These are phyloP conservation scores for Penicillium longicatenatum DNA, from an alignment of 495 filamentous ascomycete species.

Conservation along the genomic window DNA sequence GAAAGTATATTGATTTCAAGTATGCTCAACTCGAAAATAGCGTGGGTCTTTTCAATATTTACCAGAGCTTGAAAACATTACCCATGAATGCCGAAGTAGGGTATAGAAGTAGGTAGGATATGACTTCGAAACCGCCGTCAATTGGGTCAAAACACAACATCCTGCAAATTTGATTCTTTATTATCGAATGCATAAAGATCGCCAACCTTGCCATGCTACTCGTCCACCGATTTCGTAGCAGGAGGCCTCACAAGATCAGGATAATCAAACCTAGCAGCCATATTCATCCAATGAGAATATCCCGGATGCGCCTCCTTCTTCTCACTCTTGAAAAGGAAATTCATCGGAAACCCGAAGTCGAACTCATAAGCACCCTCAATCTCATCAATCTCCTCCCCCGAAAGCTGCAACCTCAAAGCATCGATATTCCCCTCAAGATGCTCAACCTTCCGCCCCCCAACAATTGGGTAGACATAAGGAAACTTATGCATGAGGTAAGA, in stretches of 20 bases:
- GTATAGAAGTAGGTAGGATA: too few relatives aligned
- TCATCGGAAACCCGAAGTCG: conserved; percentile 62
- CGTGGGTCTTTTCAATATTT: too few relatives aligned
- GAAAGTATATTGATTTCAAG: too few relatives aligned
- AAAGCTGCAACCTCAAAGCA: conserved; percentile 58
- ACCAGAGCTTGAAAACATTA: too few relatives aligned
- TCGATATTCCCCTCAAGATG: conserved; percentile 72
- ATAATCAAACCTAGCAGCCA: conserved; percentile 26
- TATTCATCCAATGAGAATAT: conserved; percentile 19
- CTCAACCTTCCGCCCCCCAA: conserved; percentile 65
- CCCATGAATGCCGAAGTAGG: too few relatives aligned
- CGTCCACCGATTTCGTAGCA: conserved; percentile 23
- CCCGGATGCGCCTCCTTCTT: conserved; percentile 23
- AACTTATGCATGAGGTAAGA: conserved; percentile 76
- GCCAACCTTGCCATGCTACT: background rate
- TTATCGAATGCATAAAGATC: background rate
- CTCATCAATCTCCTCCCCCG: conserved; percentile 61
- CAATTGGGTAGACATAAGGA: conserved; percentile 76
- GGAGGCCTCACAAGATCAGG: conserved; percentile 22
- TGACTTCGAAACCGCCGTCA: too few relatives aligned
- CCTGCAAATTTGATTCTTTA: too few relatives aligned
- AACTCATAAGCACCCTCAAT: conserved; percentile 65
- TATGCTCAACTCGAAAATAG: too few relatives aligned
- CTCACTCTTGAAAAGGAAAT: conserved; percentile 42
- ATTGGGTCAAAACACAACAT: too few relatives aligned